These are phyloP conservation scores for Sclerotinia glacialis DNA, from an alignment of 2,329 filamentous ascomycete species.

Conservation along the genomic window DNA sequence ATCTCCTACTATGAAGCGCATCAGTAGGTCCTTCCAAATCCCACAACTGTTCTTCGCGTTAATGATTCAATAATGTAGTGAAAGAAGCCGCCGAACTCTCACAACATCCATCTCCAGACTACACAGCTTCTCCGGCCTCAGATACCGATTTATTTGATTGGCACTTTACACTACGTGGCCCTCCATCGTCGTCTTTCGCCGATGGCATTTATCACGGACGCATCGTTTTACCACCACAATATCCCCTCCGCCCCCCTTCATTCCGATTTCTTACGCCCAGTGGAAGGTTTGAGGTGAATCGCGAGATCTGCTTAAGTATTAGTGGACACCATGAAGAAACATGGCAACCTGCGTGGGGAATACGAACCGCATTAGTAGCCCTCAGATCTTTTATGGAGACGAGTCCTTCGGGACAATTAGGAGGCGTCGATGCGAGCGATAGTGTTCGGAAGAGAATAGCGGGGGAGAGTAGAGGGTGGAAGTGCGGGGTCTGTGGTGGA, in stretches of 20 bases:
- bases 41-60: conserved; percentile 22
- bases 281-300: conserved; percentile 91
- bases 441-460: conserved; percentile 68
- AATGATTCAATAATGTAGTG: conserved; percentile 49
- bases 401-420: conserved; percentile 81
- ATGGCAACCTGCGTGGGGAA: conserved; percentile 98
- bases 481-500: conserved; percentile 66
- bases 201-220: conserved; percentile 91
- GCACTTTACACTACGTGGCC: conserved; percentile 96
- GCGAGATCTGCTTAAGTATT: conserved; percentile 94
- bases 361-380: conserved; percentile 78
- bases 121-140: conserved; percentile 73
- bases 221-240: conserved; percentile 83
- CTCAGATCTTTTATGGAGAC: conserved; percentile 92
- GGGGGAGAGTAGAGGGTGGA: conserved; percentile 60
- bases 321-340: conserved; percentile 95
- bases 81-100: conserved; percentile 89
- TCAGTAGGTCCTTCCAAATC: conserved; percentile 53
- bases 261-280: conserved; percentile 93
- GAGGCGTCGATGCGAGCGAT: conserved; percentile 76
- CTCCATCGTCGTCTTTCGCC: conserved; percentile 61
- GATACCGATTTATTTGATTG: conserved; percentile 94
- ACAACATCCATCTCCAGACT: conserved; percentile 75
- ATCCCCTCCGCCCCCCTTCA: conserved; percentile 87
- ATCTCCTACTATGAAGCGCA: conserved; percentile 80